These are phyloP conservation scores for Myriosclerotinia scirpicola DNA, from an alignment of 2,329 filamentous ascomycete genomes.

Conservation along the genomic window DNA sequence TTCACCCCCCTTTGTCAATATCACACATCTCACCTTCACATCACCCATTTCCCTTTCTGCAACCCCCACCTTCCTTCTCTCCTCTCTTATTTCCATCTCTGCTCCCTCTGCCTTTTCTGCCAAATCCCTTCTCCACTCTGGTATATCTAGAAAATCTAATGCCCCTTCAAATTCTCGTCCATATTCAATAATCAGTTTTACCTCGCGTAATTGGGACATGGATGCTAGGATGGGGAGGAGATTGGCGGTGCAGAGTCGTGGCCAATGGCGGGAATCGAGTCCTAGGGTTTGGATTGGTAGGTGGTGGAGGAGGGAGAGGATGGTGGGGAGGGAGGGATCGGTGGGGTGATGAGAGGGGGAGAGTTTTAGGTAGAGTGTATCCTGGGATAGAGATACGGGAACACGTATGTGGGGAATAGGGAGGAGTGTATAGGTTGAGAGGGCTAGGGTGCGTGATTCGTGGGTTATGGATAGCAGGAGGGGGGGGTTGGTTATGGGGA, in stretches of 20 bases:
- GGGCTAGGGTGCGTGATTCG: slow-evolving; percentile 7
- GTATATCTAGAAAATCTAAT: slow-evolving; percentile 2
- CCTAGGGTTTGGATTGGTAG: neutral
- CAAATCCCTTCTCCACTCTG: slow-evolving; percentile 4
- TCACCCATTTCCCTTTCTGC: neutral
- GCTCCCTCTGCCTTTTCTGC: neutral
- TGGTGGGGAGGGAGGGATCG: neutral
- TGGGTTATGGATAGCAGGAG: slow-evolving; percentile 2
- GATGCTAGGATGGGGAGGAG: neutral
- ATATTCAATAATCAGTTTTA: neutral
- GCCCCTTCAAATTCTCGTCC: neutral
- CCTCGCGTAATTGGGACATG: neutral
- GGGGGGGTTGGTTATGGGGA: slow-evolving; percentile 7
- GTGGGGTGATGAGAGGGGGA: neutral
- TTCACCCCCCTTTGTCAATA: slow-evolving; percentile 10
- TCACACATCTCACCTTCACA: neutral
- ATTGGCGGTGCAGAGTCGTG: neutral
- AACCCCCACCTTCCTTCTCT: neutral
- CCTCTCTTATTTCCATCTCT: neutral
- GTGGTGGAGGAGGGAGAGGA: neutral
- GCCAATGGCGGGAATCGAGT: neutral
- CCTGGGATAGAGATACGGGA: neutral
- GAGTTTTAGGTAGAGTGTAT: slow-evolving; percentile 1
- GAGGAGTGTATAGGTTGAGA: neutral
- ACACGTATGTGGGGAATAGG: neutral